Conservation (phyloP, 345 rosid genomes). For the Clarkia xantiana region DNA sequence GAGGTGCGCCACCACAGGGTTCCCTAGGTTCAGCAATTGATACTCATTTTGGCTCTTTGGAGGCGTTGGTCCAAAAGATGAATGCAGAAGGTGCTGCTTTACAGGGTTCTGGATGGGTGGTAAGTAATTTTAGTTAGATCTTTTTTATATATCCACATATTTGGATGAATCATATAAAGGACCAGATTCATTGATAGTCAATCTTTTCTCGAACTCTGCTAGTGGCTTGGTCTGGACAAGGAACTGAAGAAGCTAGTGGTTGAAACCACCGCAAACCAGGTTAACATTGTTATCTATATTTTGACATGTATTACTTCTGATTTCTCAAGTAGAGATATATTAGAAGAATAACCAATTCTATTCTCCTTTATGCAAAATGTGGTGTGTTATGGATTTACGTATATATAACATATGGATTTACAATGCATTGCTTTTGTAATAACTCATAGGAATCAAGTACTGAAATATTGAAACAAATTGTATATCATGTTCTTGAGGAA, state of each 20-base stretch:
- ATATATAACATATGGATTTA: too few species aligned
- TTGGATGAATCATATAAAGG: too few species aligned
- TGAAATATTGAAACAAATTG: too few species aligned
- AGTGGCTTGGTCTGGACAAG: slow-evolving; percentile 94
- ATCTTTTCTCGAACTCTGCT: background rate
- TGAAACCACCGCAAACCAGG: slow-evolving; percentile 91
- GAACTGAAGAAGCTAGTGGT: slow-evolving; percentile 73
- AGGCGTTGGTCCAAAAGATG: slow-evolving; percentile 62
- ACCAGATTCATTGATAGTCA: background rate
- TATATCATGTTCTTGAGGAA: too few species aligned
- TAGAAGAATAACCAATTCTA: background rate
- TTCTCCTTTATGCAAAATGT: too few species aligned
- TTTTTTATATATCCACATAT: background rate
- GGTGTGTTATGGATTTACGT: too few species aligned
- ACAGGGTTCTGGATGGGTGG: slow-evolving; percentile 99
- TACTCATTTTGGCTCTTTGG: slow-evolving; percentile 67
- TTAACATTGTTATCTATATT: slow-evolving; percentile 13
- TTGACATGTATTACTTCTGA: slow-evolving; percentile 21
- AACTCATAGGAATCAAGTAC: too few species aligned
- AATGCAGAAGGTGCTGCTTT: slow-evolving; percentile 86
- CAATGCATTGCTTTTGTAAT: too few species aligned
- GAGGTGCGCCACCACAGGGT: slow-evolving; percentile 81
- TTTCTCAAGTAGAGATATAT: background rate
- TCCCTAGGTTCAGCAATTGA: slow-evolving; percentile 71
- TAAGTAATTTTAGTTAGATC: slow-evolving; percentile 15